Evolutionary conservation across 495 filamentous ascomycete genomes (phyloP), one percentile per base, ranked within the genome.

Genomic region (Penicillium desertorum): DNA sequence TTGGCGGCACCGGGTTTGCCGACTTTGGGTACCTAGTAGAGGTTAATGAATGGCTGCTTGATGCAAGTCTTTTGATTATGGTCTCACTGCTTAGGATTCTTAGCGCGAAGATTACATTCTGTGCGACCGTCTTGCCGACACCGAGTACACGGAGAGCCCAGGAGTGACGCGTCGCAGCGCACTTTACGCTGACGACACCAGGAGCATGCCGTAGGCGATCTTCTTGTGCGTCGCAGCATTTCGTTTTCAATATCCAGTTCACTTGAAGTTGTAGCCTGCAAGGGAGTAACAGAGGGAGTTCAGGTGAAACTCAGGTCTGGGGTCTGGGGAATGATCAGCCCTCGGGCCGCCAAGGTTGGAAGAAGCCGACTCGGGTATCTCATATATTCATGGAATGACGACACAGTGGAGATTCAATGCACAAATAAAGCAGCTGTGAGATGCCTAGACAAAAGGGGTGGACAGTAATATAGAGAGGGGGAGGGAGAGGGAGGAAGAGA

Each of bases 171-270:
- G 52, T 81, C 79, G 57, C 79, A 81, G 39, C 79, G 74, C 29
- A 81, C 78, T 58, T 80, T 79, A n/a, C 79, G 71, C 56, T 75
- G 71, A 45, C 77, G 71, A 49, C 78, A 81, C 61, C 76, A 77
- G n/a, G 72, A 61, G 30, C 79, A 81, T 12, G 77, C 78, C 45
- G 71, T 75, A 3, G 77, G 64, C 0, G 78, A 77, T 62, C 78
- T 67, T 56, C 64, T 51, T 3, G 69, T 72, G 17, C 71, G 62
- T 45, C 61, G 57, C 11, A 74, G 34, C 67, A 72, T 72, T 2
- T 22, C 36, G 19, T n/a, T 19, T 25, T 0, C 11, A 19, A n/a
- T 2, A 23, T 4, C 14, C 20, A 12, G 11, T 16, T 14, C 20
- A 4, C 9, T 39, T 47, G 22, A 41, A 16, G n/a, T 39, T 14